Base-by-base conservation (phyloP, 768 basidiomycete genomes). In the Rhodotorula paludigena region DNA sequence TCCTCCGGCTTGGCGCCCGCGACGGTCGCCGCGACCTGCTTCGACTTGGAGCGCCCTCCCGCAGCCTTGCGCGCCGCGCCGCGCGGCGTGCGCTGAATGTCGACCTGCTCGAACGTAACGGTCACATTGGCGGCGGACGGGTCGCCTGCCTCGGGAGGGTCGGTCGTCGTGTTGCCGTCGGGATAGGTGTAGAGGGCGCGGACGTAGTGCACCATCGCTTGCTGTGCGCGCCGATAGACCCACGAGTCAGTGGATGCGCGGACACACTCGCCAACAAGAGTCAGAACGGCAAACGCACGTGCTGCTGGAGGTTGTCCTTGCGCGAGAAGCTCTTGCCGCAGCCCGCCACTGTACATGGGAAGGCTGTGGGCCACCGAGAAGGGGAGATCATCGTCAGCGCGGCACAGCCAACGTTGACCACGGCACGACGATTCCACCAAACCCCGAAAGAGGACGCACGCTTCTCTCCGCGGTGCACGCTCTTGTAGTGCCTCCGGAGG, bases 391-490 rank as follows among this genome's bases (percentile, higher is more conserved):
- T 42, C 47, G 55, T 60, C 15, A 30, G 45, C 18, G 36, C 5
- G 18, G 20, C 3, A 20, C 11, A 32, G 7, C 45, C 47, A 45
- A 55, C n/a, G 45, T 25, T 39, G 4, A 25, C 33, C 1, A 57
- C 6, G 44, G 47, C 60, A 42, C 53, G 6, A 3, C 64, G 66
- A 63, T 65, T 59, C 61, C 72, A 64, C 66, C 66, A 74, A 54
- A 60, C 52, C 65, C 32, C 71, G 51, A 66, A 58, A 71, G 74
- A 72, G 38, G 39, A 82, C 89, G 79, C 77, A 93, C 91, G 91
- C 81, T 92, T 92, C 77, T 92, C 90, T 77, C 92, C 85, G 33
- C 90, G 89, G 78, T 94, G 91, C 54, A 94, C 90, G 75, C 86
- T 87, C 74, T 89, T 81, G 57, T 92, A 84, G 78, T 94, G 91